Evolutionary conservation across 2,329 filamentous ascomycete genomes (phyloP).

Genomic region (Xenoacremonium recifei): DNA sequence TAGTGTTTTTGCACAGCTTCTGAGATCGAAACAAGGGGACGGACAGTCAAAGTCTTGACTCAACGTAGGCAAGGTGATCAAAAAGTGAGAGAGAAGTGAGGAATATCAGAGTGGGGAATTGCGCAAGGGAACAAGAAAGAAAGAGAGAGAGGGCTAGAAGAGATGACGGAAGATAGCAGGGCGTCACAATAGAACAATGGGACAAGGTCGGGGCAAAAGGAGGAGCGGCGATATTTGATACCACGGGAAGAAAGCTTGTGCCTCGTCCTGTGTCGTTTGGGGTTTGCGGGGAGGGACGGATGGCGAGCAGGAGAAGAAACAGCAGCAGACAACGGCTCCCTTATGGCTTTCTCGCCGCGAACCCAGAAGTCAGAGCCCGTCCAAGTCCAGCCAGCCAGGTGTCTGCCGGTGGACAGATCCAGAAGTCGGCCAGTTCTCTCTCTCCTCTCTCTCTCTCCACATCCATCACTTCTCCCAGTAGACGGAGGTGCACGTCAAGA

Average conservation of each 20-base stretch:
- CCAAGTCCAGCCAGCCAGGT: no score
- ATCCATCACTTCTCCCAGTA: slow-evolving; percentile 16
- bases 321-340: no score
- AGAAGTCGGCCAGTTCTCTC: slow-evolving; percentile 12
- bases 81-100: slow-evolving; percentile 10
- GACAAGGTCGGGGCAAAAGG: slow-evolving; percentile 19
- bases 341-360: no score
- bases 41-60: slow-evolving; percentile 6
- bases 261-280: slow-evolving; percentile 21
- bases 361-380: no score
- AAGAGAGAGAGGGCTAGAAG: slow-evolving; percentile 6
- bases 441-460: no score
- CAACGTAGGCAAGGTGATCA: slow-evolving; percentile 6
- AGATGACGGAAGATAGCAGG: slow-evolving; percentile 17
- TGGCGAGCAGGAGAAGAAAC: slow-evolving; percentile 16
- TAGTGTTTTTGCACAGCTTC: no score
- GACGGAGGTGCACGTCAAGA: slow-evolving; percentile 14
- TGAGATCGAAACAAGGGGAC: slow-evolving; percentile 15
- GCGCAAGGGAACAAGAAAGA: slow-evolving; percentile 10
- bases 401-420: slow-evolving; percentile 18
- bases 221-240: slow-evolving; percentile 24
- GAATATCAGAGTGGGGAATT: slow-evolving; percentile 15
- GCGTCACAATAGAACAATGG: slow-evolving; percentile 28
- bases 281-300: slow-evolving; percentile 2
- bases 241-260: slow-evolving; percentile 21